These are phyloP conservation scores for Pecoramyces ruminantium DNA, from an alignment of 192 early-diverging fungal species.

Conservation along the genomic window DNA sequence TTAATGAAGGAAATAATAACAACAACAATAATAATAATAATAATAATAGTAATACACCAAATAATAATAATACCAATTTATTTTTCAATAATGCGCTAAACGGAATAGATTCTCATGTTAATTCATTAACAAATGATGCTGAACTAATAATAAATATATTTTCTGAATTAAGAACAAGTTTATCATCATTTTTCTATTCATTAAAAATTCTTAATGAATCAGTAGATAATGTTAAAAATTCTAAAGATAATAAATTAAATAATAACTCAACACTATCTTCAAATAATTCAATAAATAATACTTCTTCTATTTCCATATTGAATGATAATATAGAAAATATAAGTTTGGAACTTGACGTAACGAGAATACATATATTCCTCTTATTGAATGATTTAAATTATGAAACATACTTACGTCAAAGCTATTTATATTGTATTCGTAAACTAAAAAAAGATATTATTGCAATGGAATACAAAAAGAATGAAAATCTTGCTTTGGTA, in stretches of 20 bases:
- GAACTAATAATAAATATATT: neutral
- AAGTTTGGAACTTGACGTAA: neutral
- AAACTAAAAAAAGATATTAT: neutral
- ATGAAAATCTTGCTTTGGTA: neutral
- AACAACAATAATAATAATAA: neutral
- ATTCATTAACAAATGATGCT: neutral
- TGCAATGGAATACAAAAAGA: neutral
- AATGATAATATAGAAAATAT: neutral
- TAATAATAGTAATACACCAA: neutral
- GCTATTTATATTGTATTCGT: neutral
- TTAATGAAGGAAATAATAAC: neutral
- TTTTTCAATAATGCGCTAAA: neutral
- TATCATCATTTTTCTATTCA: neutral
- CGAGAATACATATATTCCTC: neutral
- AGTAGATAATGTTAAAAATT: neutral
- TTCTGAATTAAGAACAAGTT: neutral
- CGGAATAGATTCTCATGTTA: neutral
- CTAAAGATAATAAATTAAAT: neutral
- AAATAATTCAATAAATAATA: neutral
- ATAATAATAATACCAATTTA: neutral
- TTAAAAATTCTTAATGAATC: neutral
- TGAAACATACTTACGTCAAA: neutral
- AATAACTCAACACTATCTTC: neutral
- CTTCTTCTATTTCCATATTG: neutral
- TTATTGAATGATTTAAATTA: neutral